These are phyloP conservation scores for Pichia cephalocereana DNA, from an alignment of 805 yeast species.

Conservation along the genomic window DNA sequence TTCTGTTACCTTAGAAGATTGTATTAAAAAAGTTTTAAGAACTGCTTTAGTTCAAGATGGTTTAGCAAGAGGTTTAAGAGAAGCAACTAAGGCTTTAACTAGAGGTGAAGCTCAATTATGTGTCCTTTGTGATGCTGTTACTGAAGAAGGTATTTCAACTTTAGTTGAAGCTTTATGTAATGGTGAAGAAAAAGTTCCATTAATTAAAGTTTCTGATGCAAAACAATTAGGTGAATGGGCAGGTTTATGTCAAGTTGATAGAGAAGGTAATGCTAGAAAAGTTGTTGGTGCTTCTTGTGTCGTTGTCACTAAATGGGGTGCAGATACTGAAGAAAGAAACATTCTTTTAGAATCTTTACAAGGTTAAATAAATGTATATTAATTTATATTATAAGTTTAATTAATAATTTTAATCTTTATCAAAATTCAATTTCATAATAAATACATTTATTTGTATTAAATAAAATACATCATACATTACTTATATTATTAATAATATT, in stretches of 20 bases:
- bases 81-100: constrained; percentile 97
- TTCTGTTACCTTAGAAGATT: constrained; percentile 94
- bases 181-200: constrained; percentile 92
- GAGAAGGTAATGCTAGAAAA: constrained; percentile 99
- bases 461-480: too few relatives aligned
- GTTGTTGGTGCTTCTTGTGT: constrained; percentile 99
- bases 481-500: too few relatives aligned
- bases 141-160: constrained; percentile 93
- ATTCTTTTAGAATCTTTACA: constrained; percentile 94
- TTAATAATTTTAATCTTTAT: neutral
- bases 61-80: constrained; percentile 99
- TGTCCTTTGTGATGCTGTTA: constrained; percentile 96
- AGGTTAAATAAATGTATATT: constrained; percentile 42
- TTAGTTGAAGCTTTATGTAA: constrained; percentile 99
- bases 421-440: too few relatives aligned
- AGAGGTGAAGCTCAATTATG: constrained; percentile 96
- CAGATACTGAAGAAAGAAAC: constrained; percentile 95
- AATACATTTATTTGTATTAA: too few relatives aligned
- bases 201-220: constrained; percentile 99
- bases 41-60: constrained; percentile 98
- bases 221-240: constrained; percentile 99
- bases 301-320: constrained; percentile 99
- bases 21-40: constrained; percentile 96
- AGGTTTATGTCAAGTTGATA: constrained; percentile 98
- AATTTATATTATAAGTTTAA: neutral